A percentile compares a stretch with the other conserved stretches of the same genome.
These are phyloP conservation scores for Sonneratia caseolaris DNA, from an alignment of 345 rosid genomes.

Conservation along the genomic window DNA sequence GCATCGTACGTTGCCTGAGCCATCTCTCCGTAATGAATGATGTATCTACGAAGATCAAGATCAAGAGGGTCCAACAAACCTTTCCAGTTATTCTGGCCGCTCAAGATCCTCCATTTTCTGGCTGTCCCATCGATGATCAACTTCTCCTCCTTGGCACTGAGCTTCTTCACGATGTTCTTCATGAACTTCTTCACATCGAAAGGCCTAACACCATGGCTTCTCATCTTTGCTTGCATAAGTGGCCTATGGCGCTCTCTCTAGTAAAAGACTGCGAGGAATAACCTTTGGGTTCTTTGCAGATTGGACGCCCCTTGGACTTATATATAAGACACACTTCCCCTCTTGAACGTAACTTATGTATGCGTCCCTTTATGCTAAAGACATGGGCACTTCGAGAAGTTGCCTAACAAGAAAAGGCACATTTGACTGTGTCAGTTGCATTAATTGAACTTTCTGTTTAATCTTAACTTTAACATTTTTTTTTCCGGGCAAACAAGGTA, in stretches of 20 bases:
- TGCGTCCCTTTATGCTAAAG: neutral
- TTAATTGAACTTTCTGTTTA: neutral
- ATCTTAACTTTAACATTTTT: neutral
- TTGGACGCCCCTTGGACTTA: neutral
- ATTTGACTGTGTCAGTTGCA: neutral
- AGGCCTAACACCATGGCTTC: neutral
- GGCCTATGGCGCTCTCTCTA: neutral
- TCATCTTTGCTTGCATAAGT: neutral
- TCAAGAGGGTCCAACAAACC: slow-evolving; percentile 58
- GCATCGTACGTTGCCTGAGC: slow-evolving; percentile 69
- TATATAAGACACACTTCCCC: neutral
- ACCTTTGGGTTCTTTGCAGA: neutral
- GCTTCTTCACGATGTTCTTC: slow-evolving; percentile 8
- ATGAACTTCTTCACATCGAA: slow-evolving; percentile 5
- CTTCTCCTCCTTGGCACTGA: slow-evolving; percentile 22
- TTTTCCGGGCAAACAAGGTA: neutral
- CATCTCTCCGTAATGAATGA: slow-evolving; percentile 81
- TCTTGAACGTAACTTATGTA: neutral
- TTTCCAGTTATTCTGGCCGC: slow-evolving; percentile 58
- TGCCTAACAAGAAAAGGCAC: neutral
- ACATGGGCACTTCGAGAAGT: neutral
- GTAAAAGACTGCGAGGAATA: neutral
- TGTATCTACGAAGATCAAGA: slow-evolving; percentile 52
- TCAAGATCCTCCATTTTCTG: slow-evolving; percentile 53
- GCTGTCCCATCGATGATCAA: slow-evolving; percentile 17